A percentile compares a stretch with the other conserved stretches of the same genome.
Conservation (phyloP, 2,329 filamentous ascomycete genomes). For the Diaporthe caulivora region DNA sequence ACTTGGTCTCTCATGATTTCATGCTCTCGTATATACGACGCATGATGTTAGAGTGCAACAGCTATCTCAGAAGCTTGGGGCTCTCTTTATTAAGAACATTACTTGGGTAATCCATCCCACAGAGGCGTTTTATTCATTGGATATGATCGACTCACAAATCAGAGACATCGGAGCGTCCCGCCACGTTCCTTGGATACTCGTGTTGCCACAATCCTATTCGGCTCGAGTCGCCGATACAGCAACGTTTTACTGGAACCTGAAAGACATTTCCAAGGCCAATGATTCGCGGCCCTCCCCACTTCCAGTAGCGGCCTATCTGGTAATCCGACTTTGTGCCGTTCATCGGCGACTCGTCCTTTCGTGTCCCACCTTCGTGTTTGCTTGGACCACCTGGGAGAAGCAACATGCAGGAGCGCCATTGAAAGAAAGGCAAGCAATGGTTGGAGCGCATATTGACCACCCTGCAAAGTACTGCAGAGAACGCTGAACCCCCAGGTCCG, state of each 20-base stretch:
- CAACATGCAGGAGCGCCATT: background rate
- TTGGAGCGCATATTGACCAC: background rate
- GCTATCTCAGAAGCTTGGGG: background rate
- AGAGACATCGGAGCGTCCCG: background rate
- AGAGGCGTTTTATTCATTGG: background rate
- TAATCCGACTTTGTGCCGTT: background rate
- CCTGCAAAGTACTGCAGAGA: background rate
- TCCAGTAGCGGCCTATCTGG: background rate
- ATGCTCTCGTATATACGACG: background rate
- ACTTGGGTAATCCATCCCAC: background rate
- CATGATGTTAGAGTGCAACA: background rate
- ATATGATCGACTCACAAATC: background rate
- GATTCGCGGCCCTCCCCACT: background rate
- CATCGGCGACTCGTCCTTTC: background rate
- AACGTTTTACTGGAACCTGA: background rate
- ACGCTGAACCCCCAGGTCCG: background rate
- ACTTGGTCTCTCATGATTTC: background rate
- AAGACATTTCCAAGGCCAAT: background rate
- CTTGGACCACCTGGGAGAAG: background rate
- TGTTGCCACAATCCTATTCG: slow-evolving; percentile 4
- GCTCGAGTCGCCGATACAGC: background rate
- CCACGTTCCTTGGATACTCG: background rate
- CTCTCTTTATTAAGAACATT: background rate
- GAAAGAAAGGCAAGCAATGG: background rate
- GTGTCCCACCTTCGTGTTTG: too few relatives aligned